These are phyloP conservation scores for Discostella pseudostelligera DNA, from an alignment of 108 stramenopile genomes.

Conservation along the genomic window DNA sequence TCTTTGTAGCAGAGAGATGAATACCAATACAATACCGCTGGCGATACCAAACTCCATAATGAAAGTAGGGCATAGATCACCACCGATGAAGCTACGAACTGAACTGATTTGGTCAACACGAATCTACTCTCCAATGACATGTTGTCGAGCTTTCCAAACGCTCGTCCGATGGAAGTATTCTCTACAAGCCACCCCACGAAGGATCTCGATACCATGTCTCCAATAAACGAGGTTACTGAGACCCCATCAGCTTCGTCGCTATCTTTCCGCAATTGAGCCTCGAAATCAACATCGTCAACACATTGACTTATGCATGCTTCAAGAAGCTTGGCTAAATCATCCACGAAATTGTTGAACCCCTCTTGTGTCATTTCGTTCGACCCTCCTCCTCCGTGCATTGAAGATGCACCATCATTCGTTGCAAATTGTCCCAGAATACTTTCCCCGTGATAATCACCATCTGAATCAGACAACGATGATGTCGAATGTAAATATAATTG, in stretches of 20 bases:
- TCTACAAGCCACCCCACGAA: constrained; percentile 28
- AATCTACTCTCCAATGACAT: not conserved
- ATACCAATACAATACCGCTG: constrained; percentile 11
- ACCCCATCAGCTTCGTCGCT: not conserved
- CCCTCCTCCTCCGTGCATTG: constrained; percentile 3
- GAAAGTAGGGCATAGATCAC: constrained; percentile 19
- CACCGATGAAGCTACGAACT: constrained; percentile 26
- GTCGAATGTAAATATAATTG: not conserved
- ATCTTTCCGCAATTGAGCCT: constrained; percentile 7
- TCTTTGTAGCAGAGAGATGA: constrained; percentile 10
- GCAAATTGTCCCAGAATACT: not conserved
- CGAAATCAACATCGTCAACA: constrained; percentile 24
- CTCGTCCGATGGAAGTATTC: constrained; percentile 10
- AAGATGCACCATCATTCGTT: constrained; percentile 7
- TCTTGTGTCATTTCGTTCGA: constrained; percentile 10
- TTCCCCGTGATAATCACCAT: no score
- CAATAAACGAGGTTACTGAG: constrained; percentile 13
- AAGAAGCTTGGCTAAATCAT: constrained; percentile 35
- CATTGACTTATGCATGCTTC: constrained; percentile 37
- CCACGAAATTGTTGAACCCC: constrained; percentile 30
- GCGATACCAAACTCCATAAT: constrained; percentile 15
- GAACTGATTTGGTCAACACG: constrained; percentile 11
- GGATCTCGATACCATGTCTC: constrained; percentile 12
- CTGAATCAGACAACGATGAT: not conserved
- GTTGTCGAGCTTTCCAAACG: constrained; percentile 13